Conservation (phyloP, 192 early-diverging fungal species). For the Coemansia sp. region DNA sequence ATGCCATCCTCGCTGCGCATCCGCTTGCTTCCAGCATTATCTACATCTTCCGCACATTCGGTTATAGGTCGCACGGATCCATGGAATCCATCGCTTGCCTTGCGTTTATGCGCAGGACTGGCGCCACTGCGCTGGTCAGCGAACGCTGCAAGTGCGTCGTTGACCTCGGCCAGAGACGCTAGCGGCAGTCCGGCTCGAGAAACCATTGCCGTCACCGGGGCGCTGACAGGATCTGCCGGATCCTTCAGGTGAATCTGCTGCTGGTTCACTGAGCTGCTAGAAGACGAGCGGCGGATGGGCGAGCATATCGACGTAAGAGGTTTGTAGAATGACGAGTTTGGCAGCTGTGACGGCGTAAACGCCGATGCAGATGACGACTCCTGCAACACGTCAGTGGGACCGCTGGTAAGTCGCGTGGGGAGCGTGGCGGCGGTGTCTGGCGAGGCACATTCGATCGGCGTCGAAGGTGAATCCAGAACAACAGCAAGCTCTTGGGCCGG, state of each 20-base stretch:
- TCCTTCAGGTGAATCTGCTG: not conserved
- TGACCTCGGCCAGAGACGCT: slow-evolving; percentile 39
- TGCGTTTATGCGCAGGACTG: not conserved
- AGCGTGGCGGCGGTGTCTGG: not conserved
- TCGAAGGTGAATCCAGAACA: not conserved
- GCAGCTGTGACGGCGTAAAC: slow-evolving; percentile 40
- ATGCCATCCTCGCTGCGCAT: not conserved
- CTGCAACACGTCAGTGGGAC: too few relatives aligned
- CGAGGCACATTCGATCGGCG: not conserved
- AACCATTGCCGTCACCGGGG: slow-evolving; percentile 1
- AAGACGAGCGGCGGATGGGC: slow-evolving; percentile 14
- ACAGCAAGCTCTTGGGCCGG: not conserved
- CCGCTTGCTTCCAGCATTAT: slow-evolving; percentile 3
- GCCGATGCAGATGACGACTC: slow-evolving; percentile 7
- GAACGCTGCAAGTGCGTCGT: slow-evolving; percentile 28
- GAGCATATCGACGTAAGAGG: slow-evolving; percentile 49
- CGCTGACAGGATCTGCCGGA: not conserved
- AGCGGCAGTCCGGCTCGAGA: slow-evolving; percentile 13
- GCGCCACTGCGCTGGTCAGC: not conserved
- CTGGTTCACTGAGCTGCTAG: not conserved
- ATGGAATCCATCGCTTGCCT: not conserved
- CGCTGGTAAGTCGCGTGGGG: not conserved
- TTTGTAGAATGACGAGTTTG: slow-evolving; percentile 57
- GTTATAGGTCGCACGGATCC: not conserved
- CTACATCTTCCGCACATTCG: not conserved